These are phyloP conservation scores for Salix dunnii DNA, from an alignment of 345 rosid genomes.

Conservation along the genomic window DNA sequence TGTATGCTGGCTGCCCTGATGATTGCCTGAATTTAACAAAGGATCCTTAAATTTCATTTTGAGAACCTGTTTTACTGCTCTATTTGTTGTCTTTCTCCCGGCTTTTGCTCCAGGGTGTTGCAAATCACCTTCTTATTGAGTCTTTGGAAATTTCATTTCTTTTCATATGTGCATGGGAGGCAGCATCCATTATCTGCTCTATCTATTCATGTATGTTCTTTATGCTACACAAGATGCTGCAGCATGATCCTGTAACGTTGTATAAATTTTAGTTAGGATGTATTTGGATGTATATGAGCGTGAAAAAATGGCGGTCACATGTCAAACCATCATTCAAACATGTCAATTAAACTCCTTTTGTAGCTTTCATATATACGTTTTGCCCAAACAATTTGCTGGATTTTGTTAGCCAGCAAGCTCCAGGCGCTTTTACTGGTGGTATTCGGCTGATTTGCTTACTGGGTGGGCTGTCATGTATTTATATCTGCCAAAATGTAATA, in stretches of 20 bases:
- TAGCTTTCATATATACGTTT: background rate
- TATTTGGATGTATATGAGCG: background rate
- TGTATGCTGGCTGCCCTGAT: background rate
- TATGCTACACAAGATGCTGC: background rate
- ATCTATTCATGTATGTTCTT: background rate
- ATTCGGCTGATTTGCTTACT: background rate
- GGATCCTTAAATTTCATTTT: background rate
- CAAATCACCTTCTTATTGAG: background rate
- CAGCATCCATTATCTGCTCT: background rate
- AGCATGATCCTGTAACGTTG: conserved; percentile 11
- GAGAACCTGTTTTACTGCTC: background rate
- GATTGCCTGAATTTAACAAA: background rate
- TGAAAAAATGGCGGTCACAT: background rate
- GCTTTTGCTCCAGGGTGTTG: background rate
- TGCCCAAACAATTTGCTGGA: background rate
- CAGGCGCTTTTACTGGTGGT: background rate
- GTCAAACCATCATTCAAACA: background rate
- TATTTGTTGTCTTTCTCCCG: background rate
- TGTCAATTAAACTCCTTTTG: no score
- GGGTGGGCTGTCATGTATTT: background rate
- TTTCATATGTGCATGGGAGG: background rate
- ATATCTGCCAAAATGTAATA: no score
- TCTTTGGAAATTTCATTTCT: background rate
- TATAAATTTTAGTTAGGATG: background rate
- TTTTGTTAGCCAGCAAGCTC: background rate